phyloP scores from a whole-genome alignment of 257 asterid genomes.

The Fraxinus anomala region DNA sequence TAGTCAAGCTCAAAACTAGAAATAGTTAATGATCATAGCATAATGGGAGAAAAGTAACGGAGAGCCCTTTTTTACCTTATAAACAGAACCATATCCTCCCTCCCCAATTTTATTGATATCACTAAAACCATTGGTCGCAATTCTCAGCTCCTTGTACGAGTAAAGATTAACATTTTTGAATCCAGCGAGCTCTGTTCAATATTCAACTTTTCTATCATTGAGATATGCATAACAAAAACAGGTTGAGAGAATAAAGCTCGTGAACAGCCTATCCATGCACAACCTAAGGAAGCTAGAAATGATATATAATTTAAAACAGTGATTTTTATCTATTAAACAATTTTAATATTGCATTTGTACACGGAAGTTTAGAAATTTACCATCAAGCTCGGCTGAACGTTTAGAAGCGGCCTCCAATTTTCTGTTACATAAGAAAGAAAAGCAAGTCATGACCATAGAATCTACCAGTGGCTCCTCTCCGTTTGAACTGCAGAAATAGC shows the following conservation, averaged over 20 bases:
- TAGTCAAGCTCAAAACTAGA: constrained; percentile 11
- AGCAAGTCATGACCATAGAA: constrained; percentile 67
- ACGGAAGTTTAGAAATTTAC: constrained; percentile 38
- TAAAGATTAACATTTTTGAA: constrained; percentile 52
- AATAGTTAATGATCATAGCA: neutral
- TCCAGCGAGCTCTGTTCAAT: constrained; percentile 62
- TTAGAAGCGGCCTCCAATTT: constrained; percentile 30
- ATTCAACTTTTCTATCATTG: constrained; percentile 34
- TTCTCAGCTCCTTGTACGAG: constrained; percentile 70
- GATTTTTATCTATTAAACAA: neutral
- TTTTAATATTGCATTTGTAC: constrained; percentile 9
- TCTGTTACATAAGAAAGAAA: constrained; percentile 50
- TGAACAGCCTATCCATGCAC: constrained; percentile 12
- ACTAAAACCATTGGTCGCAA: constrained; percentile 74
- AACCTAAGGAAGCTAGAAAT: neutral
- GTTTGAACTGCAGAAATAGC: constrained; percentile 19
- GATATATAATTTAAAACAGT: constrained; percentile 1
- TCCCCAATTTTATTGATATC: constrained; percentile 76
- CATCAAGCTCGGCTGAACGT: constrained; percentile 41
- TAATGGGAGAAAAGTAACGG: neutral
- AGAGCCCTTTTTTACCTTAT: constrained; percentile 50
- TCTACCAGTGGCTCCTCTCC: constrained; percentile 28
- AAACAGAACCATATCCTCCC: constrained; percentile 96
- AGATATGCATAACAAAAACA: neutral
- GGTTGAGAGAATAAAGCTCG: neutral